Evolutionary conservation across 192 early-diverging fungal species (phyloP).

Genomic region (Coemansia sp.): DNA sequence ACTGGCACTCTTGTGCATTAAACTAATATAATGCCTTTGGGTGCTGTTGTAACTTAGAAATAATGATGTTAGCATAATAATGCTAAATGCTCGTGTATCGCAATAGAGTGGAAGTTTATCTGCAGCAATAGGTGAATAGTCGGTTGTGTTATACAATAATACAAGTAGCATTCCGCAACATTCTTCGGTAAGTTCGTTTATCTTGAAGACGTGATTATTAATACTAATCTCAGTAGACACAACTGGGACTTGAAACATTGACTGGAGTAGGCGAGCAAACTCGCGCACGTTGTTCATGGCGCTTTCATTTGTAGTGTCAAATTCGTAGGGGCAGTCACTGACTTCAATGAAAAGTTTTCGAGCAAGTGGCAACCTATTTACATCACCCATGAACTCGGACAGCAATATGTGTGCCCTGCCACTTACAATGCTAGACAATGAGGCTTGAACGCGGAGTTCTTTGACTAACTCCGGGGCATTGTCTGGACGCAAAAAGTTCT

Average conservation of each 20-base stretch:
- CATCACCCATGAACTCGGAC: neutral
- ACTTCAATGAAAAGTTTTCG: neutral
- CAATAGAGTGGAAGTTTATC: neutral
- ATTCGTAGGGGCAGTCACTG: neutral
- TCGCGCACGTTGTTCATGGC: neutral
- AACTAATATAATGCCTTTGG: neutral
- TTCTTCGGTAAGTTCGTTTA: neutral
- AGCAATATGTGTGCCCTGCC: neutral
- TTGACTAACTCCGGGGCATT: neutral
- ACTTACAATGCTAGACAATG: neutral
- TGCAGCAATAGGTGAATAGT: neutral
- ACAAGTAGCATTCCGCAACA: neutral
- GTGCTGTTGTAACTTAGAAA: neutral
- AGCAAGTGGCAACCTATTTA: neutral
- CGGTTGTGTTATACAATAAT: neutral
- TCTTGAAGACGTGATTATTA: neutral
- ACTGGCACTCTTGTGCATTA: neutral
- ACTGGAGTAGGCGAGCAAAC: neutral
- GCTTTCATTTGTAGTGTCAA: neutral
- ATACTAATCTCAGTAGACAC: neutral
- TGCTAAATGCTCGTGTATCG: neutral
- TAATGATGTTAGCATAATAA: neutral
- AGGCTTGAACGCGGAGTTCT: neutral
- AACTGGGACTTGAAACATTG: neutral
- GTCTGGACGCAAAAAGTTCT: neutral